Evolutionary conservation across 2,329 filamentous ascomycete genomes (phyloP).

Genomic region (Aspergillus sp.): DNA sequence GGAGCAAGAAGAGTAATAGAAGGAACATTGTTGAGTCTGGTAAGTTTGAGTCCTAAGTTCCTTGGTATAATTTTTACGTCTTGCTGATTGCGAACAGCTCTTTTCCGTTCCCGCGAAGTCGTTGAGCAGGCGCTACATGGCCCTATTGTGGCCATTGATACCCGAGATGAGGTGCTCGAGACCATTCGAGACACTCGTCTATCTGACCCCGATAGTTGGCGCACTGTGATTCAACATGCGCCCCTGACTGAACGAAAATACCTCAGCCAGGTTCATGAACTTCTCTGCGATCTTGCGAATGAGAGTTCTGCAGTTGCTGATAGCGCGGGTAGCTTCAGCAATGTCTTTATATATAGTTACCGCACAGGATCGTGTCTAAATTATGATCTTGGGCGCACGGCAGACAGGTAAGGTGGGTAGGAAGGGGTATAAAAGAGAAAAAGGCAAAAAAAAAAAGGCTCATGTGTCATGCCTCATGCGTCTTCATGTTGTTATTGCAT

Average conservation of each 20-base stretch:
- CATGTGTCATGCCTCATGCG: no score
- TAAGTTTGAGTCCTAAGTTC: slow-evolving; percentile 42
- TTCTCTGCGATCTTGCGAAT: slow-evolving; percentile 61
- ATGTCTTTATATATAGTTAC: slow-evolving; percentile 90
- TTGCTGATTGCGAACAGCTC: slow-evolving; percentile 34
- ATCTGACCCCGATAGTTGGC: slow-evolving; percentile 79
- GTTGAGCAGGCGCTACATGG: slow-evolving; percentile 69
- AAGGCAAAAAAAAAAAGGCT: neutral
- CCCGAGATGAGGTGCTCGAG: slow-evolving; percentile 76
- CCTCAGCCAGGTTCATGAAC: slow-evolving; percentile 73
- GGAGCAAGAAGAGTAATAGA: slow-evolving; percentile 88
- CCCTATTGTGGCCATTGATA: slow-evolving; percentile 83
- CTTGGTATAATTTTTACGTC: neutral
- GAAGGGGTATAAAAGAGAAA: slow-evolving; percentile 7
- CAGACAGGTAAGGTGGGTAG: slow-evolving; percentile 12
- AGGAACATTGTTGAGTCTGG: slow-evolving; percentile 80
- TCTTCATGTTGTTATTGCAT: neutral
- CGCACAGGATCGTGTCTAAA: slow-evolving; percentile 77
- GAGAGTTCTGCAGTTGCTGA: slow-evolving; percentile 30
- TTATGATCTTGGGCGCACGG: slow-evolving; percentile 63
- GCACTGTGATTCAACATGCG: slow-evolving; percentile 70
- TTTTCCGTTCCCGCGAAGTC: slow-evolving; percentile 54
- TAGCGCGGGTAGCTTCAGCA: slow-evolving; percentile 54
- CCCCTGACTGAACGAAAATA: slow-evolving; percentile 76
- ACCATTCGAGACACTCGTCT: slow-evolving; percentile 69